Base-by-base conservation (phyloP, 805 yeast species). In the Priceomyces fermenticarens region DNA sequence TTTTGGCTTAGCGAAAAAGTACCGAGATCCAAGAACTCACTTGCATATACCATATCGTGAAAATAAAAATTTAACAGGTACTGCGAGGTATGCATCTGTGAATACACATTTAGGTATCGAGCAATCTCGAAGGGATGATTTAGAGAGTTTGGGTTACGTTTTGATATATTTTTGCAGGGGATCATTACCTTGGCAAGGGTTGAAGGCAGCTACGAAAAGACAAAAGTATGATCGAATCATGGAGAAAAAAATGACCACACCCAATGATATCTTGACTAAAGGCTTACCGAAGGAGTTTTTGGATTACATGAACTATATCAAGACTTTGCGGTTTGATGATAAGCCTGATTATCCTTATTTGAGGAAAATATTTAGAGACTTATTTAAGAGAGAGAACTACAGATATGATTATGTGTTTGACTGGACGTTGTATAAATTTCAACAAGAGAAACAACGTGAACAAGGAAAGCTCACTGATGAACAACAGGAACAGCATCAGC, bases 121-220 rank as follows among this genome's bases (percentile, higher is more conserved):
- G 63, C 99, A 91, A 68, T 82, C 89, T 54, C 82, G 99, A 71
- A 81, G 99, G 63, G 99, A 91, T 66, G 99, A 91, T 63, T 76
- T 91, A 54, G 99, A 93, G 69, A 83, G 93, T 46, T 77, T 91
- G 57, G 98, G 97, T 38, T 91, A 91, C 60, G 97, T 91, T 40
- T 75, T 93, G 54, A 87, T 91, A 53, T 91, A 91, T 67, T 93
- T 91, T 62, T 85, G 96, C 65, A 81, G 96, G 43, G 98, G 99
- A 33, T 85, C 95, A 12, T 78, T 91, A 55, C 99, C 99, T 40
- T 91, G 99, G 99, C 99, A 91, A 68, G 99, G 99, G 3, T 77
- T 91, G 57, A 89, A 89, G 67, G 99, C 98, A 30, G 93, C 91
- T 17, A 88, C 97, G 11, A 91, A 91, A 70, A 87, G 95, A 70